Base-by-base conservation (phyloP, 2,329 filamentous ascomycete species). In the Tolypocladium paradoxum region DNA sequence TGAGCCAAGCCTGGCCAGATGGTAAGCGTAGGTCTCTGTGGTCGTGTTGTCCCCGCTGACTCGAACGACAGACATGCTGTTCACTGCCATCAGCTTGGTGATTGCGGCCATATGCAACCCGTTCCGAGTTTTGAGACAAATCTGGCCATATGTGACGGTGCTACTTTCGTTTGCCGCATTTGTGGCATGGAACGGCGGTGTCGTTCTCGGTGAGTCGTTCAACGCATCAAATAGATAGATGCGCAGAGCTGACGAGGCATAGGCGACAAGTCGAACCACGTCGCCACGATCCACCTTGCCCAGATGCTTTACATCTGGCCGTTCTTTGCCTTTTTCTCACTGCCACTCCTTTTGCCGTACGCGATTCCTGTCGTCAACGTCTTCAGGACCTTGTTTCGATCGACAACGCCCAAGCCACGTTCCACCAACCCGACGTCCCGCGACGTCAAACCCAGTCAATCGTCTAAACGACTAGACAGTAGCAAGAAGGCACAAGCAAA, bases 281-380 rank as follows among this genome's bases (percentile, higher is more conserved):
- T 93, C 34, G 90, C 91, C 0, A 93, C 90, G 1, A 73, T 97
- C 14, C 92, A 99, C 64, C 72, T 93, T 6, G 80, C 92, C 0
- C 93, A 99, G 70, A 88, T 99, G 81, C 84, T 97, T 20, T 99
- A 99, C 64, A 85, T 97, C 59, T 96, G 90, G 87, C 86, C 91
- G 0, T 87, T 95, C 57, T 84, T 95, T 54, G 73, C 82, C 36
- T 95, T 97, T 72, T 97, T 96, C 73, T 96, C 91, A 0, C 81
- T 84, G 49, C 92, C 93, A 0, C 74, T 96, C 1, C 70, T 92
- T 4, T 57, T 87, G 0, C 80, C 83, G 0, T 70, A 70, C 4
- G 57, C 66, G 2, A 50, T 85, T 6, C 62, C 78, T 2, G 11
- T 62, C 3, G 9, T 65, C 20, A 58, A 65, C 58, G 37, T 54